Evolutionary conservation across 805 yeast genomes (phyloP).

Genomic region (Wickerhamiella bombiphila): DNA sequence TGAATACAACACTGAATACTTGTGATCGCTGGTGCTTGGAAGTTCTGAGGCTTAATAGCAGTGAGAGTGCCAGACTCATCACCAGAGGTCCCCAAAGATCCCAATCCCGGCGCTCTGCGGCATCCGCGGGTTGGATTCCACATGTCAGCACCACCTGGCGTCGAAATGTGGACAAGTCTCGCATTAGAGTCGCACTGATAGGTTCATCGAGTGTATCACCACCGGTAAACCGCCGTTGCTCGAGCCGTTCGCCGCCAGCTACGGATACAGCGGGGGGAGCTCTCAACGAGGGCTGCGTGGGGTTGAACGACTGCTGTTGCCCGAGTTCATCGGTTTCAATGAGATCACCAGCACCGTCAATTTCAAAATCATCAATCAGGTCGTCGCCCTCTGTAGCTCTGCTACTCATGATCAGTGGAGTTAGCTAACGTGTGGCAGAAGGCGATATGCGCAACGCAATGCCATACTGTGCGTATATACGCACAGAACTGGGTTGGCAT

Average conservation of each 20-base stretch:
- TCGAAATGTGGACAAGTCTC: conserved; percentile 34
- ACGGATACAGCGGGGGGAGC: conserved; percentile 9
- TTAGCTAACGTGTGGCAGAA: too few relatives aligned
- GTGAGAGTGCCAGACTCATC: conserved; percentile 42
- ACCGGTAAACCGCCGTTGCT: conserved; percentile 44
- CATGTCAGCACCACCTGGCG: conserved; percentile 30
- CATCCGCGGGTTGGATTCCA: conserved; percentile 24
- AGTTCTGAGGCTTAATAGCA: conserved; percentile 32
- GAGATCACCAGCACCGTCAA: conserved; percentile 13
- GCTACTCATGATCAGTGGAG: too few relatives aligned
- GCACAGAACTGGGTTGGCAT: too few relatives aligned
- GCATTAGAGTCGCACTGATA: conserved; percentile 37
- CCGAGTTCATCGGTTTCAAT: conserved; percentile 17
- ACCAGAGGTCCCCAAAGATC: conserved; percentile 52
- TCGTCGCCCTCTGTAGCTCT: too few relatives aligned
- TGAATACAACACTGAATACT: conserved; percentile 51
- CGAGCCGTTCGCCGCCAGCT: conserved; percentile 22
- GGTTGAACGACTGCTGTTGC: too few relatives aligned
- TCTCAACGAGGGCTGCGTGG: background rate
- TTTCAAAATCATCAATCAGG: conserved; percentile 15
- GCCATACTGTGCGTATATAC: too few relatives aligned
- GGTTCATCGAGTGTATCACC: conserved; percentile 66
- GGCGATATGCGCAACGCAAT: too few relatives aligned
- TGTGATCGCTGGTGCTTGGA: conserved; percentile 32
- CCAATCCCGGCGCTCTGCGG: conserved; percentile 20